Evolutionary conservation across 441 rosid species (phyloP).

Genomic region (Brassica hybrid): DNA sequence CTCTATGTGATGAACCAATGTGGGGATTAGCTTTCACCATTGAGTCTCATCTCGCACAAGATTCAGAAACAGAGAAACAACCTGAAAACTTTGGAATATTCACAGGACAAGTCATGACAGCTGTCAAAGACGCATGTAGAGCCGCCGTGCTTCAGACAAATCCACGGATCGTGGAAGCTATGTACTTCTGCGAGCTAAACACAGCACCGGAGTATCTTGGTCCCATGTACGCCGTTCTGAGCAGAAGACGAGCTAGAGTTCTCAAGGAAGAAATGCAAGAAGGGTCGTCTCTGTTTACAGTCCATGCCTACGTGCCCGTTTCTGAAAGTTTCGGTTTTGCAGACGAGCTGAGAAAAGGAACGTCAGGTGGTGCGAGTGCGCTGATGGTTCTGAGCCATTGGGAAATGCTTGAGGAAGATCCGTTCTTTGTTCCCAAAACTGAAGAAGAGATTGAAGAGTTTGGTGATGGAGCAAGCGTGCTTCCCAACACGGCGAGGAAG

Average conservation of each 20-base stretch:
- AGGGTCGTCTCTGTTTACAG: slow-evolving; percentile 80
- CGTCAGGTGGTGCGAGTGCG: slow-evolving; percentile 91
- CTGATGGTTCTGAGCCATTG: slow-evolving; percentile 94
- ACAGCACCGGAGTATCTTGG: slow-evolving; percentile 79
- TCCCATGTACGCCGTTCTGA: slow-evolving; percentile 81
- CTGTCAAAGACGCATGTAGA: slow-evolving; percentile 89
- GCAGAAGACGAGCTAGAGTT: slow-evolving; percentile 76
- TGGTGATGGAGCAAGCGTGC: slow-evolving; percentile 93
- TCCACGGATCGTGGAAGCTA: slow-evolving; percentile 88
- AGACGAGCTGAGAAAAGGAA: slow-evolving; percentile 81
- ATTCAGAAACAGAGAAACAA: slow-evolving; percentile 54
- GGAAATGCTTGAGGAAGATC: slow-evolving; percentile 91
- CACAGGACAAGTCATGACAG: slow-evolving; percentile 87
- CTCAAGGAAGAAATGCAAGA: slow-evolving; percentile 97
- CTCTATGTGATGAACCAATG: slow-evolving; percentile 91
- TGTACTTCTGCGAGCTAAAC: slow-evolving; percentile 92
- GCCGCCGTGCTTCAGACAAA: slow-evolving; percentile 75
- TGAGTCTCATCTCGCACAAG: slow-evolving; percentile 61
- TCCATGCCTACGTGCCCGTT: slow-evolving; percentile 84
- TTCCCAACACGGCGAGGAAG: slow-evolving; percentile 85
- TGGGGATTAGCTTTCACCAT: slow-evolving; percentile 90
- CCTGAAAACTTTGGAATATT: slow-evolving; percentile 70
- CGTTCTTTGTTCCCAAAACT: slow-evolving; percentile 89
- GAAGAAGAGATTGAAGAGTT: slow-evolving; percentile 94
- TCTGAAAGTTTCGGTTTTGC: slow-evolving; percentile 94